Evolutionary conservation across 768 basidiomycete genomes (phyloP), one percentile per base, ranked within the genome.

Genomic region (Neoboletus subvelutipes): DNA sequence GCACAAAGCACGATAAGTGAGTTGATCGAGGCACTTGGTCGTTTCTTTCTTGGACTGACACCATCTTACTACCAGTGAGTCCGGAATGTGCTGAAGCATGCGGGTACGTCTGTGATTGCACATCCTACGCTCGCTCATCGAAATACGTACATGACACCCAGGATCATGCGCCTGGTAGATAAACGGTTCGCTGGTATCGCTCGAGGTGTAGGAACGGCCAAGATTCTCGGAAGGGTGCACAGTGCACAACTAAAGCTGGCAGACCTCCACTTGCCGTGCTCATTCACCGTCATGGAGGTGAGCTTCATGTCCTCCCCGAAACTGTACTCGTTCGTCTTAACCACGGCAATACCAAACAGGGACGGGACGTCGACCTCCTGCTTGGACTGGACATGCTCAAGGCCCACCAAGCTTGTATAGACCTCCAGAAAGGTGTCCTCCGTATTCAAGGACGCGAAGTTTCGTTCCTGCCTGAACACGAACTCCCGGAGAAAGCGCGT

Each of bases 311-410:
- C 20, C 22, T 22, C 18, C 36, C 11, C 13, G 13, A 15, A 3
- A 5, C 11, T 2, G 17, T 36, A 1, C 22, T 26, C 11, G n/a
- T 6, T 6, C 28, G 26, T 50, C 28, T 5, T 50, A 40, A 40
- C 28, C 50, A 20, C 26, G 34, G 50, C 24, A 7, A 45, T 50
- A 28, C 2, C n/a, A 28, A 10, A 18, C 55, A 94, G 90, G 94
- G 94, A 37, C 84, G 87, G 33, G 87, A 90, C 55, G 94, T 98
- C 45, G 96, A 98, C 67, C 84, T 99, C n/a, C 78, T 99, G 4
- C 87, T 99, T 41, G 97, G 97, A 8, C 81, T 99, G n/a, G 97
- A 99, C 79, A 98, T 98, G 97, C 84, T 98, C 58, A 98, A 94
- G 73, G 91, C 94, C 0, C 92, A 98, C 70, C 94, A 97, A 68